These are phyloP conservation scores for Termitomyces sp. DNA, from an alignment of 768 basidiomycete species.

Conservation along the genomic window DNA sequence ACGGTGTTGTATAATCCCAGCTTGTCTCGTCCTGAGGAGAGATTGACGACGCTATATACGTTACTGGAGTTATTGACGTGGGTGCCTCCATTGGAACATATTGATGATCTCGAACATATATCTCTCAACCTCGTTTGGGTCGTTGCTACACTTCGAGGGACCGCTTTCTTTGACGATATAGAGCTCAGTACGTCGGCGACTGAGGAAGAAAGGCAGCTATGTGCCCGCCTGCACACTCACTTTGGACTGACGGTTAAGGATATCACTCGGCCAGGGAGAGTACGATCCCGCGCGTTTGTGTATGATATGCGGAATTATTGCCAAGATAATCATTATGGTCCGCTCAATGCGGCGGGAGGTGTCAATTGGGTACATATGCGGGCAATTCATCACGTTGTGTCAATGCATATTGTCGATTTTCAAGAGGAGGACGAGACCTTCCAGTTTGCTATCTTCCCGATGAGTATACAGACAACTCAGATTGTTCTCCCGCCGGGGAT, in stretches of 20 bases:
- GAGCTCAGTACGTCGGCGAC: constrained; percentile 12
- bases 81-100: constrained; percentile 31
- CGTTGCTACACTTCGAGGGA: constrained; percentile 36
- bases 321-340: constrained; percentile 50
- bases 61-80: constrained; percentile 46
- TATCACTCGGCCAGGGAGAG: constrained; percentile 23
- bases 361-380: constrained; percentile 63
- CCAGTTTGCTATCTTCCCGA: constrained; percentile 35
- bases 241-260: constrained; percentile 54
- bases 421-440: constrained; percentile 29
- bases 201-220: constrained; percentile 42
- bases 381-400: constrained; percentile 53
- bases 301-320: constrained; percentile 62
- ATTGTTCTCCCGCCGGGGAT: constrained; percentile 38
- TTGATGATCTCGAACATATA: constrained; percentile 21
- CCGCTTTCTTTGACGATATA: constrained; percentile 40
- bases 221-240: constrained; percentile 50
- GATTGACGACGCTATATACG: constrained; percentile 38
- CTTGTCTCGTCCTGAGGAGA: constrained; percentile 40
- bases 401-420: constrained; percentile 46
- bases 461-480: constrained; percentile 56
- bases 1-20: constrained; percentile 36
- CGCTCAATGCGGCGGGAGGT: constrained; percentile 42
- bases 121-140: constrained; percentile 55
- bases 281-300: constrained; percentile 49